Base-by-base conservation (phyloP, 495 filamentous ascomycete species). In the Lasiosphaeria hispida region DNA sequence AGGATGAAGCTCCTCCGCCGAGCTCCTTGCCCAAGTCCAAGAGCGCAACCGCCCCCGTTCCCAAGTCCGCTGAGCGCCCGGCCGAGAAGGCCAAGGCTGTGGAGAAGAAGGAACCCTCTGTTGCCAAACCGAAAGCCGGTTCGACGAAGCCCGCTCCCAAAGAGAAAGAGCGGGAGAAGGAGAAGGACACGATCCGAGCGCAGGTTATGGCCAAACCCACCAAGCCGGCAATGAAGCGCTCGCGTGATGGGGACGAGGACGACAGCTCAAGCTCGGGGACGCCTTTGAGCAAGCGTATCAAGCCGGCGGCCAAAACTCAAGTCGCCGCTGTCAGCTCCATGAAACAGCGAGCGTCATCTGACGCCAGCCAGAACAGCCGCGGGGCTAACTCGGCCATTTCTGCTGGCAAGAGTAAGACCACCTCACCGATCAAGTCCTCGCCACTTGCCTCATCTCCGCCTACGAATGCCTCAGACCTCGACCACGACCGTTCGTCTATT, bases 401-500 rank as follows among this genome's bases (percentile, higher is more conserved):
- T 0, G 17, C 55, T 13, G 57, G 58, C 58, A 76, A 73, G 61
- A 69, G 63, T 58, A 80, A 79, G 74, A 77, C 73, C 57, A 77
- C 69, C 7, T 88, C 86, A 3, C 85, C 86, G 1, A 77, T 80
- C 55, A 92, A 91, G 61, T 88, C 87, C 0, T 90, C 88, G 5
- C 87, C 87, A 3, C 78, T 90, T 38, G 86, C 84, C 19, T 84
- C 85, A 3, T 90, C 88, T n/a, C 87, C 87, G 17, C 87, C 87
- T 1, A 84, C 86, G 13, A 91, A 90, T 69, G 85, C 85, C 6
- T 89, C 87, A 4, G 86, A 90, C 53, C 63, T 86, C 17, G 81
- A 80, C 18, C 66, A 71, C 0, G 69, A 73, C 18, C 62, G 67
- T 38, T 30, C 15, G 10, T 9, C 55, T 9, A 43, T 44, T 6